phyloP scores from a whole-genome alignment of 2,329 filamentous ascomycete species.

The Trichoderma oligosporum region DNA sequence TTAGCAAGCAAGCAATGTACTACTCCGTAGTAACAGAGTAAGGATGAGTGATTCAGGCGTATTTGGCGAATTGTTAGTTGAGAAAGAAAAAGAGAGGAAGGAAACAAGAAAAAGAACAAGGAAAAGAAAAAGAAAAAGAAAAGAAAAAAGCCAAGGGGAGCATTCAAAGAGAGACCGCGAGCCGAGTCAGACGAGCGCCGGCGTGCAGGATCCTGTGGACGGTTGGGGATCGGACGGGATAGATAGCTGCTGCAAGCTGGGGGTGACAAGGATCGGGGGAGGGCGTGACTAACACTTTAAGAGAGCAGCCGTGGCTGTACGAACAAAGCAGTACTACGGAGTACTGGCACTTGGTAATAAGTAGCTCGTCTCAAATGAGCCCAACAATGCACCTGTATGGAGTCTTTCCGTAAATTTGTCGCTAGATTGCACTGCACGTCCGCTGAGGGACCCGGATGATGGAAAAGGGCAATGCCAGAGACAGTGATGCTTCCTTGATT shows the following conservation, averaged over 20 bases:
- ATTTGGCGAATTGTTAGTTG: background rate
- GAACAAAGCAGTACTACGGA: background rate
- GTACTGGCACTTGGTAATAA: background rate
- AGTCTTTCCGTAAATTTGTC: no score
- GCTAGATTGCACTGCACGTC: no score
- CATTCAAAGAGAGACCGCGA: slow-evolving; percentile 13
- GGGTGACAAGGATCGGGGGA: slow-evolving; percentile 19
- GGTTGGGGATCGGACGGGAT: slow-evolving; percentile 17
- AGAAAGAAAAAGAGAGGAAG: slow-evolving; percentile 3
- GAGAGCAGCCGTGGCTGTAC: background rate
- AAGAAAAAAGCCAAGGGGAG: slow-evolving; percentile 10
- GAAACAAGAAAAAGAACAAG: background rate
- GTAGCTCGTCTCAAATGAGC: background rate
- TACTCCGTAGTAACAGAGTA: background rate
- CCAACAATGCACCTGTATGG: slow-evolving; percentile 12
- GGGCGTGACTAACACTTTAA: slow-evolving; percentile 28
- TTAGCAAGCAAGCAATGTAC: slow-evolving; percentile 21
- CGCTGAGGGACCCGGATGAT: background rate
- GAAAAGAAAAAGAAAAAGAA: slow-evolving; percentile 10
- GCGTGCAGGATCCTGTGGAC: slow-evolving; percentile 19
- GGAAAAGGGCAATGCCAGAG: background rate
- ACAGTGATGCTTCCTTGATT: background rate
- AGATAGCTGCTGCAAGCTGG: slow-evolving; percentile 13
- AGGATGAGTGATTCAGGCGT: background rate
- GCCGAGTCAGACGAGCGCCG: slow-evolving; percentile 13